Evolutionary conservation across 768 basidiomycete genomes (phyloP), one percentile per base, ranked within the genome.

Genomic region (Psilocybe sp.): DNA sequence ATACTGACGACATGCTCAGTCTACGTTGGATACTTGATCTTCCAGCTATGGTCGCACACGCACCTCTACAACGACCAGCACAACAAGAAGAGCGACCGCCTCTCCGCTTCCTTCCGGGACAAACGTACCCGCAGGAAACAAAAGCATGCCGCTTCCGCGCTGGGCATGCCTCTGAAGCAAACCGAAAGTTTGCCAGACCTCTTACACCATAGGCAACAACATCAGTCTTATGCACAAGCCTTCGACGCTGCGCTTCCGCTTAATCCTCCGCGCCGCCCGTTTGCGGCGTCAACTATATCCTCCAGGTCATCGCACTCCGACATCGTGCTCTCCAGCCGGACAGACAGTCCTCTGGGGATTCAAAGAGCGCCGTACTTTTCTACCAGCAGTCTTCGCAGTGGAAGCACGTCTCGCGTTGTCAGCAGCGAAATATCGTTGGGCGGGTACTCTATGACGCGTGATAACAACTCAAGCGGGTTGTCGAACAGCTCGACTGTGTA

Each of bases 31-130:
- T 91, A 89, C 58, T 76, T 93, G 14, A 65, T 87, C 52, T 92
- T 92, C 68, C 91, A 92, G 63, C 70, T 90, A 3, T 87, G 75
- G 70, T 90, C 89, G 0, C 90, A 93, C 63, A 79, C 83, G 4
- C 71, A 82, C 55, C 73, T 93, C 13, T 93, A 89, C 55, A 69
- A 67, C 50, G 79, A 84, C 47, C 53, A 63, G 11, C 67, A 72
- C 52, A 71, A 69, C 43, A 67, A 69, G 46, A 76, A 76, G 53
- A 80, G 77, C 48, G 60, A 65, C 35, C 69, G 59, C 13, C 68
- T 77, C 16, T 71, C 63, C 46, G 55, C 63, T 35, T 47, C 72
- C 1, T 64, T 72, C 14, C 61, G 69, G 62, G 66, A 60, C 54
- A 69, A 47, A 69, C 43, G 78, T 7, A 51, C 47, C 3, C 48